Evolutionary conservation across 1,284 basidiomycete species (phyloP).

Genomic region (Tylopilus sp.): DNA sequence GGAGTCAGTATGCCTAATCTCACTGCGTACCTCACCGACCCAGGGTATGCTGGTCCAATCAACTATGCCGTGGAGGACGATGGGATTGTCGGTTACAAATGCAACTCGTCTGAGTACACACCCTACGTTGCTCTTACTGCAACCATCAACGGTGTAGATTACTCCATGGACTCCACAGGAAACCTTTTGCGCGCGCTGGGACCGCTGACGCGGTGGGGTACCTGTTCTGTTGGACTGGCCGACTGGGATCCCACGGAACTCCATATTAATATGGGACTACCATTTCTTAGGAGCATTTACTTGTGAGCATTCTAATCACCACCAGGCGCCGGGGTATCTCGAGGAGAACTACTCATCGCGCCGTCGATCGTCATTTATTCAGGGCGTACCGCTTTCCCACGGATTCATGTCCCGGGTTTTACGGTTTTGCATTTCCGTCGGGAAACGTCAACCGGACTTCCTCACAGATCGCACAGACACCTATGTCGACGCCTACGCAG

Average conservation of each 20-base stretch:
- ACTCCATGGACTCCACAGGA: constrained; percentile 23
- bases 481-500: constrained; percentile 18
- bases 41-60: no score
- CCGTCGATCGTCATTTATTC: background rate
- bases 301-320: constrained; percentile 10
- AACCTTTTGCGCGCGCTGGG: constrained; percentile 17
- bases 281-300: constrained; percentile 17
- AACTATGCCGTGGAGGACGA: background rate
- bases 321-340: no score
- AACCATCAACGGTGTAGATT: constrained; percentile 27
- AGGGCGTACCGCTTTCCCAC: constrained; percentile 31
- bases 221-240: constrained; percentile 10
- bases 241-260: constrained; percentile 1
- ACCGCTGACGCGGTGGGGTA: constrained; percentile 7
- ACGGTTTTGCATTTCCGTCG: constrained; percentile 27
- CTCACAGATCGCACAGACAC: constrained; percentile 20
- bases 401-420: constrained; percentile 23
- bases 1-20: constrained; percentile 2
- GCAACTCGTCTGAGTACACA: constrained; percentile 18
- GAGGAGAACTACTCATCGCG: no score
- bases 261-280: constrained; percentile 10
- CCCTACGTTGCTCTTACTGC: constrained; percentile 20
- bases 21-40: constrained; percentile 10
- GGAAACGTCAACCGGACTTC: constrained; percentile 22
- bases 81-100: constrained; percentile 15